A percentile compares a stretch with the other conserved stretches of the same genome.
These are phyloP conservation scores for Candida nanaspora DNA, from an alignment of 805 yeast species.

Conservation along the genomic window DNA sequence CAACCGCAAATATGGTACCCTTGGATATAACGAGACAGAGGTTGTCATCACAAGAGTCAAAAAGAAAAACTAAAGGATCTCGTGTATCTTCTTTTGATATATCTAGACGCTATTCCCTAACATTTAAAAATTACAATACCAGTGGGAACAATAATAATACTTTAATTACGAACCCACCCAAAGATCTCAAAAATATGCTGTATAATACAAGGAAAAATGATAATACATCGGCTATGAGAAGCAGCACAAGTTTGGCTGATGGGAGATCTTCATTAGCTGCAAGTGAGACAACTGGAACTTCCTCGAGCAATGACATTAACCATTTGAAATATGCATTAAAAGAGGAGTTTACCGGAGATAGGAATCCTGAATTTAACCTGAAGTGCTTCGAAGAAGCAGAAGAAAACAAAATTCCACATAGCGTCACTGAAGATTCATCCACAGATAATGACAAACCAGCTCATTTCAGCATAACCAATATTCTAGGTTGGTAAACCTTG, in stretches of 20 bases:
- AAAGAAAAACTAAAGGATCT: background rate
- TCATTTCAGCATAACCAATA: background rate
- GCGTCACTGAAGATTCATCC: too few species aligned
- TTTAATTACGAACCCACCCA: background rate
- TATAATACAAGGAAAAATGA: too few species aligned
- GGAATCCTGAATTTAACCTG: background rate
- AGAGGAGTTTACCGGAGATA: background rate
- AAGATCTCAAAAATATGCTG: background rate
- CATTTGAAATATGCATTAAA: background rate
- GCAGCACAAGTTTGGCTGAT: too few species aligned
- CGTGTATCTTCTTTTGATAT: constrained; percentile 3
- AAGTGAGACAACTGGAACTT: background rate
- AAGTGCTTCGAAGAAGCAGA: background rate
- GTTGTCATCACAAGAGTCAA: background rate
- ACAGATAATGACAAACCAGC: too few species aligned
- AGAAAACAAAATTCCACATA: background rate
- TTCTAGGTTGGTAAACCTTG: background rate
- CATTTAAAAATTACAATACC: constrained; percentile 3
- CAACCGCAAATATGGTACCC: background rate
- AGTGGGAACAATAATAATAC: background rate
- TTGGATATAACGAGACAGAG: background rate
- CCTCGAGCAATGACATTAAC: background rate
- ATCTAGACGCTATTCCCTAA: constrained; percentile 15
- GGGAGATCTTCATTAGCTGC: too few species aligned
- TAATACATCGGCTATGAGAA: too few species aligned